Percentiles rank a stretch among this genome's conserved stretches.
phyloP scores from a whole-genome alignment of 2,329 filamentous ascomycete species.

The Sarocladiaceae sp. region DNA sequence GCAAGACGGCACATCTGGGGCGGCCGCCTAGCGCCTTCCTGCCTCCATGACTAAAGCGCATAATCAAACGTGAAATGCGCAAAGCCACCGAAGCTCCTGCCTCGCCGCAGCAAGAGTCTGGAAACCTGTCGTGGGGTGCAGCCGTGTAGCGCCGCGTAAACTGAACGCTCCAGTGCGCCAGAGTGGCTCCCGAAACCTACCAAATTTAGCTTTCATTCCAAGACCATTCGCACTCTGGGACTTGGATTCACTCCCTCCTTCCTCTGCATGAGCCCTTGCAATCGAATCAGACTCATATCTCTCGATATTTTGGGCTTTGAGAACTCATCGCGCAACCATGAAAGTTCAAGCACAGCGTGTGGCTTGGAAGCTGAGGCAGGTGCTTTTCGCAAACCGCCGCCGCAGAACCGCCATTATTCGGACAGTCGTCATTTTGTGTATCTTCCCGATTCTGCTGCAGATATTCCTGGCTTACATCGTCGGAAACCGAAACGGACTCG shows the following conservation, averaged over 20 bases:
- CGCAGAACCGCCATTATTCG: conserved; percentile 12
- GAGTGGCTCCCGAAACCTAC: not conserved
- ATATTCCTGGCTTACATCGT: conserved; percentile 30
- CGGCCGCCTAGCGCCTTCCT: not conserved
- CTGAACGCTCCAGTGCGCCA: not conserved
- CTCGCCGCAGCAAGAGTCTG: no score
- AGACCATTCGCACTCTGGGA: no score
- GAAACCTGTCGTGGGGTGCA: no score
- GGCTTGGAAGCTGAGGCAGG: not conserved
- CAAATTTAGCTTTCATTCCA: not conserved
- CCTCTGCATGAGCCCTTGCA: no score
- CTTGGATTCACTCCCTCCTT: no score
- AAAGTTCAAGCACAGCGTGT: not conserved
- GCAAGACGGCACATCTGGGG: not conserved
- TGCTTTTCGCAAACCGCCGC: not conserved
- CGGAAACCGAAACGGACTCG: conserved; percentile 29
- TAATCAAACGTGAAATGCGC: not conserved
- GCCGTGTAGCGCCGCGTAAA: not conserved
- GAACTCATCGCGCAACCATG: not conserved
- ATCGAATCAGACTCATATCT: no score
- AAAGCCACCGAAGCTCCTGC: not conserved
- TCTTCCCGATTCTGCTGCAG: conserved; percentile 28
- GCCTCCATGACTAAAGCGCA: not conserved
- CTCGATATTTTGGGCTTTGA: no score
- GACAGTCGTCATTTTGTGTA: conserved; percentile 10